These are phyloP conservation scores for Lactarius psammicola DNA, from an alignment of 768 basidiomycete genomes.

Conservation along the genomic window DNA sequence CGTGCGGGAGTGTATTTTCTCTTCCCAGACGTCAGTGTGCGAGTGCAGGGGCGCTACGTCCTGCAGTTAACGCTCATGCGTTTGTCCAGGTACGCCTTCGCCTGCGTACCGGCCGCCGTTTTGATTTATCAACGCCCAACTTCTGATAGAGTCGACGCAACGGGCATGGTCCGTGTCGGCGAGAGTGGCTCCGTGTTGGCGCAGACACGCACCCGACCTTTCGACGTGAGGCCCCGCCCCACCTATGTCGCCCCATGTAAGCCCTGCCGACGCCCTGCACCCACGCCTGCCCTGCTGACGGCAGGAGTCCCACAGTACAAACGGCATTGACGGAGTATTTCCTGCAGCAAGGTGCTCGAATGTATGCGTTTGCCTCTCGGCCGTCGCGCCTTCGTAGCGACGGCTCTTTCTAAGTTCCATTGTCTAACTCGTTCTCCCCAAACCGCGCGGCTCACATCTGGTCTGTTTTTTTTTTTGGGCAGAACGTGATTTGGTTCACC, in stretches of 20 bases:
- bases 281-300: conserved; percentile 16
- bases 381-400: conserved; percentile 26
- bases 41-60: conserved; percentile 72
- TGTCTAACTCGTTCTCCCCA: conserved; percentile 5
- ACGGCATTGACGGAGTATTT: conserved; percentile 59
- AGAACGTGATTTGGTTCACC: conserved; percentile 22
- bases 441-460: conserved; percentile 21
- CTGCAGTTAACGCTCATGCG: conserved; percentile 71
- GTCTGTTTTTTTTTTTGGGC: conserved; percentile 13
- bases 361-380: conserved; percentile 50
- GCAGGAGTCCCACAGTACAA: conserved; percentile 37
- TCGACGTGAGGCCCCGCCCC: conserved; percentile 72
- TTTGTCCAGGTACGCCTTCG: conserved; percentile 65
- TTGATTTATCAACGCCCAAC: conserved; percentile 34
- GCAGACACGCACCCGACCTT: conserved; percentile 66
- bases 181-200: conserved; percentile 67
- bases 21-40: conserved; percentile 88
- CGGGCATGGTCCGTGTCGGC: conserved; percentile 41
- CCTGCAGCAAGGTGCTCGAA: conserved; percentile 54
- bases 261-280: conserved; percentile 33
- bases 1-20: conserved; percentile 82
- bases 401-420: conserved; percentile 29
- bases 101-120: neutral
- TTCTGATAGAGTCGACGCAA: conserved; percentile 49
- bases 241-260: conserved; percentile 79